These are phyloP conservation scores for Curvularia lunata DNA, from an alignment of 2,329 filamentous ascomycete genomes.

Conservation along the genomic window DNA sequence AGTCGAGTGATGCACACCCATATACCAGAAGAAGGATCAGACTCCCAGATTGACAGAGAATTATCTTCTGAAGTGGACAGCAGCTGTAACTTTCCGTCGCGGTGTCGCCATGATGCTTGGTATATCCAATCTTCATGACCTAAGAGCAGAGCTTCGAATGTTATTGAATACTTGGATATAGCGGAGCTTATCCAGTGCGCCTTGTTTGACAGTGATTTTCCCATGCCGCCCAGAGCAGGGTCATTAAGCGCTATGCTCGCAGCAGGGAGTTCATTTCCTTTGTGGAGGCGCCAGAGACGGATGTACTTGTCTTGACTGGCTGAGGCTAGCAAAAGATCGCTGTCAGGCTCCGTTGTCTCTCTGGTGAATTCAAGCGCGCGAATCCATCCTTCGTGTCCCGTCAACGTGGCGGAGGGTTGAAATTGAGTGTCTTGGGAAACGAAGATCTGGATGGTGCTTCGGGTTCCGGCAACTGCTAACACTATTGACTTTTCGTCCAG, in stretches of 20 bases:
- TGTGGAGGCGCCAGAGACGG: constrained; percentile 85
- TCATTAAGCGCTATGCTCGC: constrained; percentile 63
- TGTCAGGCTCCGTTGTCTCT: constrained; percentile 61
- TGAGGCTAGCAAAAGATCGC: constrained; percentile 83
- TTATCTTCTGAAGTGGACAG: constrained; percentile 95
- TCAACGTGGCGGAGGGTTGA: constrained; percentile 74
- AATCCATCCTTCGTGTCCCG: constrained; percentile 95
- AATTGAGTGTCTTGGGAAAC: constrained; percentile 67
- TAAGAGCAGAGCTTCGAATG: constrained; percentile 90
- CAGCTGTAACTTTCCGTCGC: constrained; percentile 67
- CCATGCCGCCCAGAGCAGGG: constrained; percentile 64
- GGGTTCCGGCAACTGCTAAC: constrained; percentile 86
- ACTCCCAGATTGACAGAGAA: constrained; percentile 90
- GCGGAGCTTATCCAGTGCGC: constrained; percentile 73
- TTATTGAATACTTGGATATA: constrained; percentile 74
- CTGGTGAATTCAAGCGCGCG: constrained; percentile 79
- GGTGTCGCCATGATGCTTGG: constrained; percentile 75
- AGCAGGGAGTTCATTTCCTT: constrained; percentile 68
- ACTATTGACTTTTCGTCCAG: constrained; percentile 66
- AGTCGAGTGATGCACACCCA: constrained; percentile 88
- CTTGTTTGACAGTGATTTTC: constrained; percentile 85
- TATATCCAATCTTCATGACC: constrained; percentile 99
- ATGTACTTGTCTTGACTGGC: constrained; percentile 98
- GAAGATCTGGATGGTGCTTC: constrained; percentile 80
- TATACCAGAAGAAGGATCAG: constrained; percentile 81